phyloP scores from a whole-genome alignment of 306 rosid species.

The Bauhinia variegata region DNA sequence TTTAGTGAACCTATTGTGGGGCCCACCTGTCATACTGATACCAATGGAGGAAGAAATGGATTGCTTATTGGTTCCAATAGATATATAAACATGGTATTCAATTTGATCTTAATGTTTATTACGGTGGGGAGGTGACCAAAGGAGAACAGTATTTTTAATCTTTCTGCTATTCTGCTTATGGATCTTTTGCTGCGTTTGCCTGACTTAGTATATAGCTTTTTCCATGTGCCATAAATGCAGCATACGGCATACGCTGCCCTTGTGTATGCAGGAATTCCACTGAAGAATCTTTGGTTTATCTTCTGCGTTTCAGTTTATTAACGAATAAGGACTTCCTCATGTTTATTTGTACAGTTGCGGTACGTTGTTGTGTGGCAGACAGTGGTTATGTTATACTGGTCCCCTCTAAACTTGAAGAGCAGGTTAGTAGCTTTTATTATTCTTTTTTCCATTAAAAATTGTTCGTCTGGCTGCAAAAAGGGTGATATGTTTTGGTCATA shows the following conservation, averaged over 20 bases:
- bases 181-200: conserved; percentile 42
- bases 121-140: not conserved
- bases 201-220: conserved; percentile 73
- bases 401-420: conserved; percentile 89
- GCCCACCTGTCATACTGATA: not conserved
- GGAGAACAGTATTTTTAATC: conserved; percentile 7
- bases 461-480: conserved; percentile 5
- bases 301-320: conserved; percentile 29
- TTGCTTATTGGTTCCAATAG: conserved; percentile 3
- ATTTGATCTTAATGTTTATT: conserved; percentile 23
- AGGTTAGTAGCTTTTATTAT: conserved; percentile 57
- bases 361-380: conserved; percentile 80
- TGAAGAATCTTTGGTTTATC: conserved; percentile 64
- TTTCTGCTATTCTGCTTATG: conserved; percentile 14
- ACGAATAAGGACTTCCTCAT: conserved; percentile 33
- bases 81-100: not conserved
- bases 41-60: conserved; percentile 16
- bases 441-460: not conserved
- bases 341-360: conserved; percentile 68
- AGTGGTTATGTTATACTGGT: conserved; percentile 69
- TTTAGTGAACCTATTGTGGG: conserved; percentile 7
- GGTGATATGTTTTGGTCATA: no score
- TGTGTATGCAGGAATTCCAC: conserved; percentile 91
- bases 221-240: conserved; percentile 92
- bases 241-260: conserved; percentile 93